Conservation (phyloP, 768 basidiomycete species). For the Boletus coccyginus region DNA sequence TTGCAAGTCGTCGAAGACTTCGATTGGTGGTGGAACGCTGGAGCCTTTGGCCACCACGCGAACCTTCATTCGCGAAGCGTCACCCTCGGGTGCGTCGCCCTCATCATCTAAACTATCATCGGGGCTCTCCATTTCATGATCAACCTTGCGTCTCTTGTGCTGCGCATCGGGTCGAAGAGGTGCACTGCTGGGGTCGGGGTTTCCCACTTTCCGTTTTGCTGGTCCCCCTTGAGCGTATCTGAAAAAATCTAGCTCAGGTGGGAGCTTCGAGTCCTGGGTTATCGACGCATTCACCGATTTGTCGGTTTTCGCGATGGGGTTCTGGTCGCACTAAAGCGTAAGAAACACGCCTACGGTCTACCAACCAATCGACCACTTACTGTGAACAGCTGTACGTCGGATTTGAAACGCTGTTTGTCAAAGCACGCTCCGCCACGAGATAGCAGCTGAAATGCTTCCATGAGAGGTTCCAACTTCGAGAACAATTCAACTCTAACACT, state of each 20-base stretch:
- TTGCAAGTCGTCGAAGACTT: conserved; percentile 57
- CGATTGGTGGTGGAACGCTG: conserved; percentile 57
- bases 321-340: conserved; percentile 18
- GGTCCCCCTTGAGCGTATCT: conserved; percentile 66
- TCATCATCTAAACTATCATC: conserved; percentile 22
- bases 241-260: conserved; percentile 87
- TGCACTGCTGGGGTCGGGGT: conserved; percentile 13
- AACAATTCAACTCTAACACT: too few species aligned
- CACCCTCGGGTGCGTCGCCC: conserved; percentile 22
- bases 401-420: conserved; percentile 69
- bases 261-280: conserved; percentile 52
- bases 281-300: conserved; percentile 21
- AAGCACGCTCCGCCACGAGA: conserved; percentile 84
- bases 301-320: conserved; percentile 20
- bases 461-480: conserved; percentile 32
- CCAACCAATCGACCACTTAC: conserved; percentile 34
- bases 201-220: conserved; percentile 49
- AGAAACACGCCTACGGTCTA: not conserved
- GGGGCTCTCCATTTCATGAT: conserved; percentile 21
- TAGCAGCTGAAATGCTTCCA: conserved; percentile 89
- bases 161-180: conserved; percentile 8
- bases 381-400: conserved; percentile 69
- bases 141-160: conserved; percentile 31
- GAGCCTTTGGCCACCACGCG: conserved; percentile 74
- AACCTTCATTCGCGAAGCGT: conserved; percentile 41